Evolutionary conservation across 805 yeast genomes (phyloP).

Genomic region (Wickerhamiella spandovensis): DNA sequence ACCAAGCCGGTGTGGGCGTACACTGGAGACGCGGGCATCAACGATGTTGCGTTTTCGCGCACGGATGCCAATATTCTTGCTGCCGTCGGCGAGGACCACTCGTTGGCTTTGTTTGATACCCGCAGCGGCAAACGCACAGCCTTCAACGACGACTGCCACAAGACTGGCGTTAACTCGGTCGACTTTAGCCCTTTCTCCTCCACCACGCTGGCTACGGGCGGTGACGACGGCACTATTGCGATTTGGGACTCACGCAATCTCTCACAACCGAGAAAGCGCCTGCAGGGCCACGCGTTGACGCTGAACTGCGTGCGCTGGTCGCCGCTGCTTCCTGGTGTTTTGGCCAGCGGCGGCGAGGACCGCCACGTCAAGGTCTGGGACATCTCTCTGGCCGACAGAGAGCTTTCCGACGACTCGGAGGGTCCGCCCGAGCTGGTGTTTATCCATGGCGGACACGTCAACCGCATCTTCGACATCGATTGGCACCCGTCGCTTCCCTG

Average conservation of each 20-base stretch:
- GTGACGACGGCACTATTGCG: slow-evolving; percentile 59
- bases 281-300: slow-evolving; percentile 52
- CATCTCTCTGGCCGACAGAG: slow-evolving; percentile 20
- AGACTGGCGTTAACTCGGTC: slow-evolving; percentile 49
- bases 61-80: slow-evolving; percentile 37
- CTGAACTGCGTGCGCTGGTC: slow-evolving; percentile 45
- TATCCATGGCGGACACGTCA: slow-evolving; percentile 81
- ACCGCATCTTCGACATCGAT: slow-evolving; percentile 49
- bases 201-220: slow-evolving; percentile 58
- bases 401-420: slow-evolving; percentile 38
- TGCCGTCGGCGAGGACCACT: slow-evolving; percentile 54
- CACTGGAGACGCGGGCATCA: slow-evolving; percentile 42
- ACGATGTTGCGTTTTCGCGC: slow-evolving; percentile 50
- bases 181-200: slow-evolving; percentile 46
- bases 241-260: slow-evolving; percentile 65
- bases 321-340: slow-evolving; percentile 34
- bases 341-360: slow-evolving; percentile 53
- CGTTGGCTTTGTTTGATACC: slow-evolving; percentile 52
- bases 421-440: slow-evolving; percentile 68
- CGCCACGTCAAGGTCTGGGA: slow-evolving; percentile 69
- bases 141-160: slow-evolving; percentile 22
- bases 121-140: slow-evolving; percentile 34
- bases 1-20: slow-evolving; percentile 28
- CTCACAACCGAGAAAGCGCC: slow-evolving; percentile 41
- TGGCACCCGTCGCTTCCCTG: slow-evolving; percentile 51